Conservation (phyloP, 2,329 filamentous ascomycete genomes). For the Aspergillus arachidicola region DNA sequence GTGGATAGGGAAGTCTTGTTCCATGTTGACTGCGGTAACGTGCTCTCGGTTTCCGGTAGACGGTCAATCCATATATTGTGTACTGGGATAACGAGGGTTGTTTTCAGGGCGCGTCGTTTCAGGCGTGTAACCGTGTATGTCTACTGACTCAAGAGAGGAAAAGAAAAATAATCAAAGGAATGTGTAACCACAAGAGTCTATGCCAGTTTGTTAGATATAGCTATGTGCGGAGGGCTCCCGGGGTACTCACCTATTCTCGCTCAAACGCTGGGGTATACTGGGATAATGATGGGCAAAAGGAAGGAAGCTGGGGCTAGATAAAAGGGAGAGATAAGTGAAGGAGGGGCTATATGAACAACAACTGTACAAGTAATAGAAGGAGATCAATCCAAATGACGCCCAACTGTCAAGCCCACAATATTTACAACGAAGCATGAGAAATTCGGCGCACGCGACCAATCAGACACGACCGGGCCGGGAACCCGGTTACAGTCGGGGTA, state of each 20-base stretch:
- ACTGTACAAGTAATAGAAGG: not conserved
- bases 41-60: not conserved
- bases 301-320: slow-evolving; percentile 7
- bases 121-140: not conserved
- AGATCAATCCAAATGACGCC: slow-evolving; percentile 7
- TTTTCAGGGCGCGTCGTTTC: not conserved
- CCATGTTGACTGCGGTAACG: slow-evolving; percentile 22
- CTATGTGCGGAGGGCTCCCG: not conserved
- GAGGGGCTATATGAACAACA: slow-evolving; percentile 10
- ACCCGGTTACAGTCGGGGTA: slow-evolving; percentile 20
- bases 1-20: slow-evolving; percentile 28
- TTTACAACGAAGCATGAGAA: slow-evolving; percentile 10
- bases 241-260: slow-evolving; percentile 3
- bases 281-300: slow-evolving; percentile 9
- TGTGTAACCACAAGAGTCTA: not conserved
- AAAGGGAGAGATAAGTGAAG: slow-evolving; percentile 2
- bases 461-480: slow-evolving; percentile 18
- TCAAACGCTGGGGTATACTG: slow-evolving; percentile 5
- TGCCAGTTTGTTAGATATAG: not conserved
- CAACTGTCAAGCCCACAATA: slow-evolving; percentile 9
- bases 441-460: slow-evolving; percentile 20
- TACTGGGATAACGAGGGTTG: not conserved
- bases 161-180: slow-evolving; percentile 9
- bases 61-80: not conserved
- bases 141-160: not conserved